Base-by-base conservation (phyloP, 2,329 filamentous ascomycete species). In the Trichoderma aggressivum region DNA sequence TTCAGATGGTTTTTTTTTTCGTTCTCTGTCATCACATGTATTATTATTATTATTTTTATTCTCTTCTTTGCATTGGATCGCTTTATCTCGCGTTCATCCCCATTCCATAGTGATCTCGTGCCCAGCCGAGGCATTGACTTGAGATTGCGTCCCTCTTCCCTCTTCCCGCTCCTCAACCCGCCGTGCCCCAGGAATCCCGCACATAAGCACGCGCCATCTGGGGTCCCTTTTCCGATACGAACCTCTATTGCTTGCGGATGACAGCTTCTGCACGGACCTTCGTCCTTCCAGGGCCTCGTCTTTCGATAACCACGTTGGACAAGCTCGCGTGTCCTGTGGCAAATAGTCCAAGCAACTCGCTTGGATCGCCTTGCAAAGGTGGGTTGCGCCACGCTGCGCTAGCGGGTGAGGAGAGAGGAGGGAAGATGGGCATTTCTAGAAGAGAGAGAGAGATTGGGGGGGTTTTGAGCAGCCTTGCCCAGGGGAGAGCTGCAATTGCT, bases 321-420 rank as follows among this genome's bases (percentile, higher is more conserved):
- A 28, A 70, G 67, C 67, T 70, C 67, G 59, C 59, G 59, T 70
- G 67, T 58, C 59, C 67, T 63, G 30, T 70, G 67, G 67, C 39
- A 58, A 58, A 61, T 18, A n/a, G 8, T 47, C 34, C 21, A 59
- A 28, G 50, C 3, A 30, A 14, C n/a, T 53, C n/a, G n/a, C 43
- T 50, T 50, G n/a, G 18, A 50, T 50, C 47, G n/a, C 21, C 21
- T 21, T 32, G n/a, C n/a, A 24, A 21, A 26, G 47, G n/a, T 53
- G 30, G 56, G 56, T 34, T 30, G 56, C 56, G 56, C 56, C 56
- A 59, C 28, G 18, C 47, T 24, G 21, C 47, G 5, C 47, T 53
- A 53, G 47, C 11, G n/a, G 5, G 39, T n/a, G 39, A 53, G 11
- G 21, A 53, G 43, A 10, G 2, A 5, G 11, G 11, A 24, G 47